A percentile compares a stretch with the other conserved stretches of the same genome.
These are phyloP conservation scores for Exobasidium cylindrosporum DNA, from an alignment of 1,284 basidiomycete species.

Conservation along the genomic window DNA sequence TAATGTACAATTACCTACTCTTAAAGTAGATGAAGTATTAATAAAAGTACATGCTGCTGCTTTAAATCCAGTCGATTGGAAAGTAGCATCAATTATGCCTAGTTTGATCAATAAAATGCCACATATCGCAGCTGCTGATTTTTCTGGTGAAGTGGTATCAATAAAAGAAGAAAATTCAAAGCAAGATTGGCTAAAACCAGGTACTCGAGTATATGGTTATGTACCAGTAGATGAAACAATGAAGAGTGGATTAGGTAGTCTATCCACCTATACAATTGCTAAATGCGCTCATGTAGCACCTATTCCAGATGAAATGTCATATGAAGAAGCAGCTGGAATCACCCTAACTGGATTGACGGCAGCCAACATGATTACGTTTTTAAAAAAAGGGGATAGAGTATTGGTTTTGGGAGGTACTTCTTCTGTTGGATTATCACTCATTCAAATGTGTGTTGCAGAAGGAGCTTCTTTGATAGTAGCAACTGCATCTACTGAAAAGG, in stretches of 20 bases:
- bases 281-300: neutral
- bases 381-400: slow-evolving; percentile 14
- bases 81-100: slow-evolving; percentile 13
- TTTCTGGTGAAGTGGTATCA: slow-evolving; percentile 13
- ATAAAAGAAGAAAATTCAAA: neutral
- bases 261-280: slow-evolving; percentile 12
- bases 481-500: slow-evolving; percentile 13
- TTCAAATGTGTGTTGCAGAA: slow-evolving; percentile 9
- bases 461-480: slow-evolving; percentile 12
- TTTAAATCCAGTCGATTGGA: slow-evolving; percentile 21
- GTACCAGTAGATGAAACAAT: slow-evolving; percentile 5
- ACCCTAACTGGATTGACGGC: slow-evolving; percentile 10
- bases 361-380: neutral
- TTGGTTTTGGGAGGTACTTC: slow-evolving; percentile 17
- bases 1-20: slow-evolving; percentile 8
- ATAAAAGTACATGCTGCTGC: slow-evolving; percentile 15
- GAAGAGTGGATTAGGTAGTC: neutral
- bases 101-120: slow-evolving; percentile 15
- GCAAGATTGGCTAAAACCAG: slow-evolving; percentile 7
- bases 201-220: slow-evolving; percentile 10
- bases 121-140: slow-evolving; percentile 15
- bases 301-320: slow-evolving; percentile 8
- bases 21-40: slow-evolving; percentile 14
- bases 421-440: slow-evolving; percentile 13
- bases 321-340: slow-evolving; percentile 11